Percentiles rank a stretch among this genome's conserved stretches.
Evolutionary conservation across 2,329 filamentous ascomycete genomes (phyloP).

Genomic region (Trichoderma pleuroti): DNA sequence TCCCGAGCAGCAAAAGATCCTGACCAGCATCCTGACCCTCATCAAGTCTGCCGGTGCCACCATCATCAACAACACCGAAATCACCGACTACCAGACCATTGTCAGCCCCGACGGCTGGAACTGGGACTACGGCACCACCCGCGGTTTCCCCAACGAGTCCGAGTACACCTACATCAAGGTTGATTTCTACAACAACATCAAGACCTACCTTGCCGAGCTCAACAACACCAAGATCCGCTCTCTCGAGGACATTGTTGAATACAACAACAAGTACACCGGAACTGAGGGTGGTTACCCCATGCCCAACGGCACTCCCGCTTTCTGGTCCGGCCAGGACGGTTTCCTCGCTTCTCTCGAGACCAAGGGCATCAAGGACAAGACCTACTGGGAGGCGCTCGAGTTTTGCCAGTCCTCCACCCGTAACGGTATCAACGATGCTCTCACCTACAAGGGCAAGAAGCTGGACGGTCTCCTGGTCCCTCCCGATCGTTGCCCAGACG

Average conservation of each 20-base stretch:
- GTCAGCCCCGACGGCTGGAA: conserved; percentile 68
- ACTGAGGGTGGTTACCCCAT: conserved; percentile 63
- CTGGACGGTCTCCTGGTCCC: conserved; percentile 66
- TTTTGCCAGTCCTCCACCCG: conserved; percentile 60
- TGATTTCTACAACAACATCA: conserved; percentile 63
- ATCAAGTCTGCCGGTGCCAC: conserved; percentile 61
- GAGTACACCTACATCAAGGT: conserved; percentile 72
- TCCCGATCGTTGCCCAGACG: conserved; percentile 63
- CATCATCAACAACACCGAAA: conserved; percentile 66
- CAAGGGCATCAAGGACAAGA: conserved; percentile 59
- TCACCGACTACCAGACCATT: conserved; percentile 59
- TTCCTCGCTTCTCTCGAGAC: conserved; percentile 62
- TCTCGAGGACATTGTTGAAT: conserved; percentile 64
- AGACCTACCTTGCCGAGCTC: conserved; percentile 59
- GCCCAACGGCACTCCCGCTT: conserved; percentile 55
- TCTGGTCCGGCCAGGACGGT: conserved; percentile 66
- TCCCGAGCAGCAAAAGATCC: conserved; percentile 49
- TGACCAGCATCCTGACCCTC: conserved; percentile 46
- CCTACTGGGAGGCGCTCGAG: conserved; percentile 62
- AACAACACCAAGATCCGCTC: conserved; percentile 57
- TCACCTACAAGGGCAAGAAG: conserved; percentile 43
- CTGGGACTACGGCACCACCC: conserved; percentile 63
- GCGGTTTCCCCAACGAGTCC: conserved; percentile 66
- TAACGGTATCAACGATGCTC: conserved; percentile 66
- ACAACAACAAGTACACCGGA: conserved; percentile 60